Evolutionary conservation across 805 yeast genomes (phyloP).

Genomic region (Jamesozyma spencerorum): DNA sequence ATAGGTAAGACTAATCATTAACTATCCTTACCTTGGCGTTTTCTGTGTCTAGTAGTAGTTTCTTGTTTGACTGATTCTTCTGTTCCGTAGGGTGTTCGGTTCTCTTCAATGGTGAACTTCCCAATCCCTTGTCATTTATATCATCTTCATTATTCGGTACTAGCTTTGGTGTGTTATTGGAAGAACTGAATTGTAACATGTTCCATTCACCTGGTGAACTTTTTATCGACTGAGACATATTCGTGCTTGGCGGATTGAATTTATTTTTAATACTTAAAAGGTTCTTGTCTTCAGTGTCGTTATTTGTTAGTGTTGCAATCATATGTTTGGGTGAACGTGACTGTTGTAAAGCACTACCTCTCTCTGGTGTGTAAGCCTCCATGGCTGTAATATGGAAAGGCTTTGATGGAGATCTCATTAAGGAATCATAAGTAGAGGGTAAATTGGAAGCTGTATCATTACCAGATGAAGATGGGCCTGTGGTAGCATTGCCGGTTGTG

Average conservation of each 20-base stretch:
- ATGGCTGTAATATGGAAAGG: conserved; percentile 41
- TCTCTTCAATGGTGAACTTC: conserved; percentile 23
- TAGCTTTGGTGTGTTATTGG: conserved; percentile 29
- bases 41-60: conserved; percentile 25
- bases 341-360: conserved; percentile 34
- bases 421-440: conserved; percentile 19
- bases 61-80: conserved; percentile 8
- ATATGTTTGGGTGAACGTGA: conserved; percentile 18
- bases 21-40: conserved; percentile 25
- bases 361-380: conserved; percentile 58
- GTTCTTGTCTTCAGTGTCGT: conserved; percentile 2
- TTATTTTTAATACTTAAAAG: conserved; percentile 3
- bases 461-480: conserved; percentile 8
- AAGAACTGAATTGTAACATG: conserved; percentile 66
- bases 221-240: conserved; percentile 20
- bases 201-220: conserved; percentile 90
- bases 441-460: conserved; percentile 8
- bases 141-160: conserved; percentile 6
- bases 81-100: conserved; percentile 2
- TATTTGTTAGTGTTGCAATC: conserved; percentile 6
- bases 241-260: conserved; percentile 6
- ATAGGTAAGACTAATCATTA: conserved; percentile 11
- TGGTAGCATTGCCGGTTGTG: background rate
- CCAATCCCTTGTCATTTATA: conserved; percentile 6
- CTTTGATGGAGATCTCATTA: conserved; percentile 33